Evolutionary conservation across 139 green algal genomes (phyloP).

Genomic region (Chlorella sp.): DNA sequence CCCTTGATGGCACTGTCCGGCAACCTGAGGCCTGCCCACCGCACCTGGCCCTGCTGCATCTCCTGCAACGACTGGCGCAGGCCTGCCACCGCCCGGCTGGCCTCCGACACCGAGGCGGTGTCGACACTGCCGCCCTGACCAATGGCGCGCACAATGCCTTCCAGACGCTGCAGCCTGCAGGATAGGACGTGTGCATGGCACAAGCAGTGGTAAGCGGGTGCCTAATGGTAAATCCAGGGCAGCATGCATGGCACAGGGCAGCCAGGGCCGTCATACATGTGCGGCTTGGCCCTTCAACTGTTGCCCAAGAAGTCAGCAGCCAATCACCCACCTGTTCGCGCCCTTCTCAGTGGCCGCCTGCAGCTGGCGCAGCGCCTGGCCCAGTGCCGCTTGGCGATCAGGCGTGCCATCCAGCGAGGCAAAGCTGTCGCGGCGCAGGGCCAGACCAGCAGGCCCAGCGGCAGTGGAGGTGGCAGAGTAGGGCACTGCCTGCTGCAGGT

Average conservation of each 20-base stretch:
- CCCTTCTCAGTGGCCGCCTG: constrained; percentile 33
- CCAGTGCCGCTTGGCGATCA: not conserved
- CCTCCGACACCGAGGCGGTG: constrained; percentile 6
- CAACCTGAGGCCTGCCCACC: not conserved
- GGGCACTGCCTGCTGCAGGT: not conserved
- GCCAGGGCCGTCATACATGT: not conserved
- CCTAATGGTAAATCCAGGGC: too few species aligned
- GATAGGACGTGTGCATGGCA: too few species aligned
- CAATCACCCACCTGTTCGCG: not conserved
- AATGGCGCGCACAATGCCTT: constrained; percentile 43
- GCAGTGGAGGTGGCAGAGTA: not conserved
- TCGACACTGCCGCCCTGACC: constrained; percentile 27
- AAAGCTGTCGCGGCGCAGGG: constrained; percentile 1
- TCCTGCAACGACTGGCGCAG: constrained; percentile 35
- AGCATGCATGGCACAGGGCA: not conserved
- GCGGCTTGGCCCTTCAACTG: too few species aligned
- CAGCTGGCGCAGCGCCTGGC: constrained; percentile 4
- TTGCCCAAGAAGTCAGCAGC: too few species aligned
- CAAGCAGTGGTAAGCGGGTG: too few species aligned
- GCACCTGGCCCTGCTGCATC: constrained; percentile 36
- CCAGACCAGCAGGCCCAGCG: not conserved
- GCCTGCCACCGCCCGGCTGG: constrained; percentile 25
- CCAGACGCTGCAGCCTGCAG: constrained; percentile 33
- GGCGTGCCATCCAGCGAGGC: not conserved
- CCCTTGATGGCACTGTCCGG: too few species aligned